These are phyloP conservation scores for Diatrype stigma DNA, from an alignment of 2,329 filamentous ascomycete genomes.

Conservation along the genomic window DNA sequence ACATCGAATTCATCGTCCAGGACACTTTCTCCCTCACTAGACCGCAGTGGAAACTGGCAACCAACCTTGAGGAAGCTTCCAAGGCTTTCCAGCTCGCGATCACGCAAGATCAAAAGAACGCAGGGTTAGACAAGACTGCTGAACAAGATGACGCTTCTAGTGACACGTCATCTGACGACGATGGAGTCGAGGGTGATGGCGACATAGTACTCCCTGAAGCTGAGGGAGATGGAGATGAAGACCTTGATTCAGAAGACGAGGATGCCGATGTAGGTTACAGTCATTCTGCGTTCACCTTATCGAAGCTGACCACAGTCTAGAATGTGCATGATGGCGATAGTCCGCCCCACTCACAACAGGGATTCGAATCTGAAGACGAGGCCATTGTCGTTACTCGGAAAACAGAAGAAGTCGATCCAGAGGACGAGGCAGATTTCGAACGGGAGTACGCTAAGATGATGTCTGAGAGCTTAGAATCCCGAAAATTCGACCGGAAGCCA, in stretches of 20 bases:
- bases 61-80: conserved; percentile 76
- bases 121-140: conserved; percentile 62
- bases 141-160: conserved; percentile 73
- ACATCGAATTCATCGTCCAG: conserved; percentile 93
- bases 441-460: conserved; percentile 98
- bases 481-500: conserved; percentile 92
- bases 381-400: conserved; percentile 87
- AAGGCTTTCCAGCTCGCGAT: conserved; percentile 84
- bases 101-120: conserved; percentile 79
- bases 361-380: conserved; percentile 74
- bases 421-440: conserved; percentile 95
- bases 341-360: conserved; percentile 42
- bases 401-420: conserved; percentile 85
- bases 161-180: conserved; percentile 72
- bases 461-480: conserved; percentile 91
- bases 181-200: conserved; percentile 53
- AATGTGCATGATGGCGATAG: conserved; percentile 44
- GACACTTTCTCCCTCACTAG: conserved; percentile 82
- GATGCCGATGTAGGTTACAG: conserved; percentile 48
- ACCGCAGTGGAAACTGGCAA: conserved; percentile 87
- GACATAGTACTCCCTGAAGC: conserved; percentile 58
- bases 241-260: conserved; percentile 53
- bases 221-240: conserved; percentile 53
- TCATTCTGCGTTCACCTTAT: conserved; percentile 3
- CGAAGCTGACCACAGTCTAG: conserved; percentile 8